Evolutionary conservation across 345 rosid species (phyloP), one percentile per base, ranked within the genome.

Genomic region (Brassica napus): DNA sequence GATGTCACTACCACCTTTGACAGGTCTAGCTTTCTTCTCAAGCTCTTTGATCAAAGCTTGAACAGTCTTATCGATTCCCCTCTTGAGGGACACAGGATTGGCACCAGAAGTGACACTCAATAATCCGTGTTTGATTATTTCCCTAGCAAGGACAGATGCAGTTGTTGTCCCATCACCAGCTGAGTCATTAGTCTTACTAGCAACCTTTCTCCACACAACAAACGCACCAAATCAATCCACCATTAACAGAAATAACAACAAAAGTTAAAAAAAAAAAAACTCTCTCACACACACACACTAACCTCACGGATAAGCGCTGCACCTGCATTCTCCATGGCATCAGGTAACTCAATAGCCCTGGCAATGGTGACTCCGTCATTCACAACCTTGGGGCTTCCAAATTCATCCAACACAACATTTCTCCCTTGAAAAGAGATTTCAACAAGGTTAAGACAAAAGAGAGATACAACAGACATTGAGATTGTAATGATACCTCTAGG

Each of bases 161-260:
- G 99, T 95, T 55, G 99, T 95, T 12, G 99, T 95, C 31, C 99
- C 99, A 86, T 95, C 99, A 76, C 99, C 99, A 75, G 99, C 97
- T 2, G 97, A 88, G 83, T 95, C 99, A 74, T 95, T 95, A 44
- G 99, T 93, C 84, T 95, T 95, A 82, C 99, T 93, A 0, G 98
- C 99, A 76, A 93, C 99, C 99, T 39, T 94, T 60, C 63, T 21
- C n/a, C 39, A 78, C 14, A 65, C 26, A 67, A 49, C 6, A 6
- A 81, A 65, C 54, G 21, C 15, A 65, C 71, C 65, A 68, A 15
- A 34, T 37, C 6, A 31, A 31, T 61, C 47, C 47, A 66, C 52
- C 5, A 74, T 26, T 26, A 26, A 26, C 30, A 26, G 30, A 26
- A 34, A 1, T 0, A 12, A 28, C 5, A 58, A 8, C 37, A 65